A percentile compares a stretch with the other conserved stretches of the same genome.
These are phyloP conservation scores for Tricholoma flavovirens DNA, from an alignment of 768 basidiomycete genomes.

Conservation along the genomic window DNA sequence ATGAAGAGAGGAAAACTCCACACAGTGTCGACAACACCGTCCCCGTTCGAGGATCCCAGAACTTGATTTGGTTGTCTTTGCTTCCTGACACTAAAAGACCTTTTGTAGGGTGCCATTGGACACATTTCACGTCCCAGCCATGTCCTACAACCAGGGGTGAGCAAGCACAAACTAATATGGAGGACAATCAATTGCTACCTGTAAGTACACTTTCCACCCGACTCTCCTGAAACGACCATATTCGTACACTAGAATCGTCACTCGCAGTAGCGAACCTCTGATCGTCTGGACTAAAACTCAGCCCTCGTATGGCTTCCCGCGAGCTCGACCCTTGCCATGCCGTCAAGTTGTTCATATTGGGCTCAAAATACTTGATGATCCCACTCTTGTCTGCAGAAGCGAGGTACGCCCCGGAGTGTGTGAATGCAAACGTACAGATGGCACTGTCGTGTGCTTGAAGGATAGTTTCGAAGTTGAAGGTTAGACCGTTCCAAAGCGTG, in stretches of 20 bases:
- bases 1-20: constrained; percentile 19
- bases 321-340: constrained; percentile 82
- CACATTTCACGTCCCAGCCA: constrained; percentile 98
- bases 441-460: constrained; percentile 97
- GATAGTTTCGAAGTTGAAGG: constrained; percentile 99
- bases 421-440: constrained; percentile 85
- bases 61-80: constrained; percentile 98
- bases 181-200: constrained; percentile 38
- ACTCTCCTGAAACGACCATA: constrained; percentile 94
- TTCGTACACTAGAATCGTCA: constrained; percentile 90
- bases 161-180: neutral
- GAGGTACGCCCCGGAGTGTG: constrained; percentile 90
- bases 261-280: constrained; percentile 89
- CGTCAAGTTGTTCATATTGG: constrained; percentile 97
- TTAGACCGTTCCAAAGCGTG: constrained; percentile 97
- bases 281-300: constrained; percentile 92
- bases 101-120: constrained; percentile 98
- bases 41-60: constrained; percentile 97
- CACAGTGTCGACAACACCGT: constrained; percentile 88
- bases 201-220: constrained; percentile 84
- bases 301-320: constrained; percentile 89
- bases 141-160: constrained; percentile 57
- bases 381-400: constrained; percentile 91
- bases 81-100: constrained; percentile 92
- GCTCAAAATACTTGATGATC: constrained; percentile 97